A percentile compares a stretch with the other conserved stretches of the same genome.
Conservation (phyloP, 2,329 filamentous ascomycete genomes). For the Podosphaera aphanis region DNA sequence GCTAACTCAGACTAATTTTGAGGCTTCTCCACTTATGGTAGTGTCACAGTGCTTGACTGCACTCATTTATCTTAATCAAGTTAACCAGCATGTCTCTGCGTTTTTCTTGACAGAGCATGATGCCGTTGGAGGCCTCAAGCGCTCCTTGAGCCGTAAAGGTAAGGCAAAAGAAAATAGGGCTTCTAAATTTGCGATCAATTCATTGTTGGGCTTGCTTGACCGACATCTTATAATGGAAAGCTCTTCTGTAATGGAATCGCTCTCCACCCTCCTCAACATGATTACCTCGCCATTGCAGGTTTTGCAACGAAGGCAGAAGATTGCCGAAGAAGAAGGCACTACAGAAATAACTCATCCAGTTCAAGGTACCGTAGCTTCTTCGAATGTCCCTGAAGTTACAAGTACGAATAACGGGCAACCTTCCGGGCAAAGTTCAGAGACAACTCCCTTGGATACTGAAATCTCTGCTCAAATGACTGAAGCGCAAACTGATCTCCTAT, state of each 20-base stretch:
- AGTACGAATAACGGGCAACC: constrained; percentile 6
- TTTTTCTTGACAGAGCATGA: constrained; percentile 94
- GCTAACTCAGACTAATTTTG: constrained; percentile 39
- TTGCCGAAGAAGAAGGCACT: constrained; percentile 33
- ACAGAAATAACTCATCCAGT: constrained; percentile 14
- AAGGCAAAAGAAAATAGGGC: constrained; percentile 70
- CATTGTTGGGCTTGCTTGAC: constrained; percentile 66
- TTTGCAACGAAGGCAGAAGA: constrained; percentile 62
- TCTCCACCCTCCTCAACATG: constrained; percentile 66
- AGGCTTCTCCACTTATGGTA: constrained; percentile 81
- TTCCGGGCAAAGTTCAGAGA: constrained; percentile 4
- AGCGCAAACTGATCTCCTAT: background rate
- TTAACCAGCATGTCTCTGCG: constrained; percentile 67
- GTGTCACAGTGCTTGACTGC: constrained; percentile 86
- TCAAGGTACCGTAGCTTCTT: constrained; percentile 8
- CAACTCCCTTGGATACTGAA: constrained; percentile 3
- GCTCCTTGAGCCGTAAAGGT: constrained; percentile 55
- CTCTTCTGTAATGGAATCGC: constrained; percentile 83
- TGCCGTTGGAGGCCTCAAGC: constrained; percentile 45
- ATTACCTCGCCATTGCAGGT: constrained; percentile 71
- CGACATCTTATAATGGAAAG: constrained; percentile 93
- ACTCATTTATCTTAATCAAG: constrained; percentile 59
- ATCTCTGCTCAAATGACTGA: background rate
- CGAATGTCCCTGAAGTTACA: constrained; percentile 8
- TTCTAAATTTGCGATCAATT: constrained; percentile 77